Base-by-base conservation (phyloP, 2,329 filamentous ascomycete genomes). In the Aspergillus spinulosporus region DNA sequence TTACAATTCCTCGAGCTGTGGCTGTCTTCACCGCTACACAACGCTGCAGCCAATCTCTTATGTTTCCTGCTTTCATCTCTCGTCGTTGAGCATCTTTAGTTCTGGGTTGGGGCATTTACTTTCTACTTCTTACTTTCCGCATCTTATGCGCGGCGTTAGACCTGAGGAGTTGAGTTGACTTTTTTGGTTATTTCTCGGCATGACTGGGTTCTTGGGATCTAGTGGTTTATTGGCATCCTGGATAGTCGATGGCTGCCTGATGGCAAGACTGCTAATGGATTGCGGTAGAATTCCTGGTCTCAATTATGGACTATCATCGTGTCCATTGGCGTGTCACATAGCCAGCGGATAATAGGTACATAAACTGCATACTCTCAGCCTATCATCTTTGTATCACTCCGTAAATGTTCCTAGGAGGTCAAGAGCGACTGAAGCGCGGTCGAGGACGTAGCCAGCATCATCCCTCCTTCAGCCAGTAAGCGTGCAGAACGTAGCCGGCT, bases 91-190 rank as follows among this genome's bases (percentile, higher is more conserved):
- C 60, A 59, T 49, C 39, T 56, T 56, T 49, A 52, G 21, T 51
- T 57, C 45, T 54, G 55, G 58, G 53, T 59, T 61, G 54, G 59
- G 55, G 44, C 44, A 57, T 50, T 49, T 48, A 40, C 56, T 48
- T 45, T 34, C 48, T 51, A 45, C 28, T 40, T 42, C n/a, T 42
- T 57, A 45, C 36, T 54, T 59, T 47, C 52, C 48, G 49, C 58
- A 56, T 59, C 44, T 58, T 61, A 54, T 59, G 63, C 63, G 61
- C 62, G 67, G 69, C 69, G 68, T 70, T 67, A 56, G 60, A 36
- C 53, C 51, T 49, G 56, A 44, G 58, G 54, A 63, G 62, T 66
- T 63, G 43, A 52, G 52, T 56, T 59, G 50, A 43, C 21, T 21
- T 56, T 57, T 29, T 57, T 56, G 49, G 49, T 59, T 42, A 53